Evolutionary conservation across 2,329 filamentous ascomycete genomes (phyloP), one percentile per base, ranked within the genome.

Genomic region (Curvularia spicifera): DNA sequence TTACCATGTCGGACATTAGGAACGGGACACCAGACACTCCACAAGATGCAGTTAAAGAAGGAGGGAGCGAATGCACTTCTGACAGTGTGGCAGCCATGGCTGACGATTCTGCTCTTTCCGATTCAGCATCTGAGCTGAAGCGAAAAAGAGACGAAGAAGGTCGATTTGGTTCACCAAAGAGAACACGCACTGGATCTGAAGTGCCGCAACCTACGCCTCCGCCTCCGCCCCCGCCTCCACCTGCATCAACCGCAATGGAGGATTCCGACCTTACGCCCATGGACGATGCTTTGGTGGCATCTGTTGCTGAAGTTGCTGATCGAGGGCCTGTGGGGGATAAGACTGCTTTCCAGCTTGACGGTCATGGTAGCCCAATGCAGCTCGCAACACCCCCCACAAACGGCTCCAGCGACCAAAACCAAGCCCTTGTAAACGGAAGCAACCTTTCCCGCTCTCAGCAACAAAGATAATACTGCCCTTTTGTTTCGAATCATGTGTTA

Each of bases 321-420:
- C 57, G 50, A 28, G 18, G n/a, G 55, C 37, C 63, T 20, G 5
- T 46, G 5, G 53, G 61, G 13, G 54, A 29, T 12, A 68, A 64
- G 35, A 5, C 49, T 5, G 31, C 55, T 1, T 8, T 63, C 2
- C 53, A 57, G n/a, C 44, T 51, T 18, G 63, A 60, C 22, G 62
- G 57, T 4, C 50, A 67, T 24, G 46, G 51, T 20, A 78, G 76
- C 52, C 77, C 78, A 9, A 73, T 74, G 64, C 80, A 82, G 60
- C 76, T 80, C 22, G 80, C 80, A 4, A 83, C 80, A 9, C 81
- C 76, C 13, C 72, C 74, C 4, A 76, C 73, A 10, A 77, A 75
- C 43, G 73, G 74, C 37, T 71, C 70, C 13, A 66, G 59, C 22
- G 70, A 70, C 43, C 61, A 71, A 39, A 51, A 54, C 13, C 18